Evolutionary conservation across 2,329 filamentous ascomycete species (phyloP).

Genomic region (Elsinoe ampelina): DNA sequence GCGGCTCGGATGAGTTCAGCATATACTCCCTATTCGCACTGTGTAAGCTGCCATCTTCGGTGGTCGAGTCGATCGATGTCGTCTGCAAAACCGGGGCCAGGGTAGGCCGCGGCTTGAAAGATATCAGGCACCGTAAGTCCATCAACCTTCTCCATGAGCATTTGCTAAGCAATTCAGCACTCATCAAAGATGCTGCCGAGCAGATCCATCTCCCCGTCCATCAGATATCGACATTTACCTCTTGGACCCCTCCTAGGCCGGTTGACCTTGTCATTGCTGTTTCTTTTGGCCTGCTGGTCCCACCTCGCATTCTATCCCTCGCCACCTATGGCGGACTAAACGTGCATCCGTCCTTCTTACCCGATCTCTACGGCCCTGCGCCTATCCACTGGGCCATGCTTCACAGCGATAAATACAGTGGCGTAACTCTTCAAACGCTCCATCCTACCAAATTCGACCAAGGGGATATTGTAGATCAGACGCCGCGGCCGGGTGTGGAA

Average conservation of each 20-base stretch:
- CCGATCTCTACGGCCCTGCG: constrained; percentile 75
- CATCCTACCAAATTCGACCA: constrained; percentile 68
- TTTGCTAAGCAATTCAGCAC: constrained; percentile 44
- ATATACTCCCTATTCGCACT: constrained; percentile 65
- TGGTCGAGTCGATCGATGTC: constrained; percentile 73
- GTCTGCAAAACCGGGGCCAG: constrained; percentile 70
- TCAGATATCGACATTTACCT: constrained; percentile 70
- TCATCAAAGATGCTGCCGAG: constrained; percentile 58
- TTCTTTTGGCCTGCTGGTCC: constrained; percentile 87
- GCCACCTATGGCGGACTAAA: constrained; percentile 83
- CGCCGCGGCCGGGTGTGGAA: constrained; percentile 44
- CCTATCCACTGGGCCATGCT: constrained; percentile 81
- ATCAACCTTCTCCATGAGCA: background rate
- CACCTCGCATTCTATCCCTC: constrained; percentile 59
- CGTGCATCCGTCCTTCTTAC: constrained; percentile 83
- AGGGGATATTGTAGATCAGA: constrained; percentile 63
- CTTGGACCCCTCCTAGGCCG: constrained; percentile 59
- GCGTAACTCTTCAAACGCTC: constrained; percentile 80
- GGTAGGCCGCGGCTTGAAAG: constrained; percentile 65
- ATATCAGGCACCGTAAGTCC: constrained; percentile 52
- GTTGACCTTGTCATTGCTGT: constrained; percentile 82
- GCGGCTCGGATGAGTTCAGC: constrained; percentile 88
- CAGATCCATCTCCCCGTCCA: constrained; percentile 57
- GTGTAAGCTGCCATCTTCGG: constrained; percentile 40
- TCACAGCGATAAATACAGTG: constrained; percentile 49